Evolutionary conservation across 768 basidiomycete genomes (phyloP), one percentile per base, ranked within the genome.

Genomic region (Tulasnella sp.): DNA sequence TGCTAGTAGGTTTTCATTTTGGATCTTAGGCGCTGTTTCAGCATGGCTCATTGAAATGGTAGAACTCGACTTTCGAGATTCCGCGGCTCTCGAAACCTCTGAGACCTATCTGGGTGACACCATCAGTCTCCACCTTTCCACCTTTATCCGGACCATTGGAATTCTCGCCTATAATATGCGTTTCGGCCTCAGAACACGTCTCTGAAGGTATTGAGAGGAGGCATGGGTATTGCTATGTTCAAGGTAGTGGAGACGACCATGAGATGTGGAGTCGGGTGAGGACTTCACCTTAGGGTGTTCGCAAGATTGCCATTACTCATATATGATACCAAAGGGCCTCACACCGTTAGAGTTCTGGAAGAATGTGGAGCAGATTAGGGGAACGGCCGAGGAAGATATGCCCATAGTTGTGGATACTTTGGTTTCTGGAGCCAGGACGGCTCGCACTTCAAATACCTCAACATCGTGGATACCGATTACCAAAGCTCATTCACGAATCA

Each of bases 221-320:
- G 0, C 81, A 87, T n/a, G 94, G 94, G 0, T 98, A 92, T 83
- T 87, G 91, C 31, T 98, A 98, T 84, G 90, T 98, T 10, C 96
- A 97, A 84, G 97, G 97, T 0, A 94, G 94, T 0, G 97, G 96
- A 0, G 97, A 98, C 83, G 97, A 99, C 82, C 95, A 97, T 83
- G 96, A 98, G 84, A 87, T 93, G 7, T 97, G 95, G 96, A 89
- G 92, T 39, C 89, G 90, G 90, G 94, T 93, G 87, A 84, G 27
- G 12, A 16, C 38, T 21, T 40, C 27, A 56, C 42, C 74, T 12
- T 24, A 8, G 1, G 18, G 44, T 38, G 44, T 75, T 48, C 76
- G 76, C 6, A 76, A 76, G 46, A 39, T 72, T n/a, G 73, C 42
- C 5, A 27, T 48, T 48, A 58, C 62, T 58, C n/a, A 36, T 77